Evolutionary conservation across 345 rosid species (phyloP).

Genomic region (Punica granatum): DNA sequence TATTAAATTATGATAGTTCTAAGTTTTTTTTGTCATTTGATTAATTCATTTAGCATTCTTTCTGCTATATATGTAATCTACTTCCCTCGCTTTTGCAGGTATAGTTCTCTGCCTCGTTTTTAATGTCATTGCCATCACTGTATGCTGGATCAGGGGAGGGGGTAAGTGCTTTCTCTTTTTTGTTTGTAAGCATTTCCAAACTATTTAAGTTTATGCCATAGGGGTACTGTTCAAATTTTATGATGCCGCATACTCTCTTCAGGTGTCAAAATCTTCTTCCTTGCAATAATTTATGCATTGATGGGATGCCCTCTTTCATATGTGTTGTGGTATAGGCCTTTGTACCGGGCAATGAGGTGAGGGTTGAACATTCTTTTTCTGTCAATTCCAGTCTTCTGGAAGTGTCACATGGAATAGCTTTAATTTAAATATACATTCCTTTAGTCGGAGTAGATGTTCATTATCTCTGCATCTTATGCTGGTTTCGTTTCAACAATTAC

Average conservation of each 20-base stretch:
- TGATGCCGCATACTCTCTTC: slow-evolving; percentile 6
- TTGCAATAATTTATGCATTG: slow-evolving; percentile 75
- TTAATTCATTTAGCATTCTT: background rate
- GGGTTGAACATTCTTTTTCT: slow-evolving; percentile 5
- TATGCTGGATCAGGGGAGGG: slow-evolving; percentile 91
- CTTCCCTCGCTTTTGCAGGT: slow-evolving; percentile 58
- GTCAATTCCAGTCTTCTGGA: background rate
- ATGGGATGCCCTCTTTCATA: slow-evolving; percentile 86
- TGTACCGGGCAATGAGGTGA: slow-evolving; percentile 94
- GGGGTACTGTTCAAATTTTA: background rate
- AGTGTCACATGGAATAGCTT: background rate
- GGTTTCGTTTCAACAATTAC: slow-evolving; percentile 20
- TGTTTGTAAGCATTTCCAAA: background rate
- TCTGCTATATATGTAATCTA: too few relatives aligned
- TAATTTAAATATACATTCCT: background rate
- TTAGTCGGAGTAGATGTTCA: background rate
- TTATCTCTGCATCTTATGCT: background rate
- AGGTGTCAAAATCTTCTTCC: slow-evolving; percentile 93
- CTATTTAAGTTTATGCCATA: background rate
- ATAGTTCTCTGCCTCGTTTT: slow-evolving; percentile 78
- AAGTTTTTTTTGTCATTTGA: background rate
- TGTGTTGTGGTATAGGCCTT: slow-evolving; percentile 95
- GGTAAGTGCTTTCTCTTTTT: slow-evolving; percentile 40
- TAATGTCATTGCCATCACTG: slow-evolving; percentile 71
- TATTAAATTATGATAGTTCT: background rate